phyloP scores from a whole-genome alignment of 164 flowering plant genomes.

The Protea cynaroides region DNA sequence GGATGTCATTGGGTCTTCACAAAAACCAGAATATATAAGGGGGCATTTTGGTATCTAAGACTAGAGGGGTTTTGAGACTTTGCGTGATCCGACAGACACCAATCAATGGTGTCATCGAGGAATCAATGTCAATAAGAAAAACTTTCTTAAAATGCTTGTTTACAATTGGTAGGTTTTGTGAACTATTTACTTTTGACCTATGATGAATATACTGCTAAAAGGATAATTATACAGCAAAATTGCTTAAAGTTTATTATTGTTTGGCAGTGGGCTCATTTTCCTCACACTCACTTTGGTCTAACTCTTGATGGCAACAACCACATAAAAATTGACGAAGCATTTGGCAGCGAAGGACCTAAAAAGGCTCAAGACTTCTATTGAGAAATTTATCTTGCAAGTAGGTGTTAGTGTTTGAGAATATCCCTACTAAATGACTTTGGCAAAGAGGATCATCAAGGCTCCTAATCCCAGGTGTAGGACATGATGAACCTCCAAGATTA shows the following conservation, averaged over 20 bases:
- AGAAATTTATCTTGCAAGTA: conserved; percentile 1
- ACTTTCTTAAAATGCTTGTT: too few relatives aligned
- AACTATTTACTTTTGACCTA: too few relatives aligned
- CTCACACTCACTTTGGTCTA: conserved; percentile 45
- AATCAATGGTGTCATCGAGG: too few relatives aligned
- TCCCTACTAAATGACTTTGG: not conserved
- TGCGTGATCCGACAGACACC: too few relatives aligned
- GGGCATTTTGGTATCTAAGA: too few relatives aligned
- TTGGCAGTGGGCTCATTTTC: conserved; percentile 58
- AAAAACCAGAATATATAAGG: too few relatives aligned
- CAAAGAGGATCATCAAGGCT: conserved; percentile 3
- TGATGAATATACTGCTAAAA: too few relatives aligned
- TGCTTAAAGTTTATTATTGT: not conserved
- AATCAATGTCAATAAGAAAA: too few relatives aligned
- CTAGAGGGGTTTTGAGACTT: too few relatives aligned
- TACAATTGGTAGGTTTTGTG: too few relatives aligned
- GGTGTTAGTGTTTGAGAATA: not conserved
- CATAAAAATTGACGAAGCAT: conserved; percentile 21
- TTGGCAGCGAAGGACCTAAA: conserved; percentile 10
- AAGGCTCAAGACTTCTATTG: conserved; percentile 22
- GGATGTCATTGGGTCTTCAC: too few relatives aligned
- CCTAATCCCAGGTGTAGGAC: conserved; percentile 5
- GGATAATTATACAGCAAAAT: too few relatives aligned
- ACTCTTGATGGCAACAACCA: conserved; percentile 29
- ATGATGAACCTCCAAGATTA: conserved; percentile 6